Conservation (phyloP, 148 eudicot genomes). For the Polygonum aviculare region DNA sequence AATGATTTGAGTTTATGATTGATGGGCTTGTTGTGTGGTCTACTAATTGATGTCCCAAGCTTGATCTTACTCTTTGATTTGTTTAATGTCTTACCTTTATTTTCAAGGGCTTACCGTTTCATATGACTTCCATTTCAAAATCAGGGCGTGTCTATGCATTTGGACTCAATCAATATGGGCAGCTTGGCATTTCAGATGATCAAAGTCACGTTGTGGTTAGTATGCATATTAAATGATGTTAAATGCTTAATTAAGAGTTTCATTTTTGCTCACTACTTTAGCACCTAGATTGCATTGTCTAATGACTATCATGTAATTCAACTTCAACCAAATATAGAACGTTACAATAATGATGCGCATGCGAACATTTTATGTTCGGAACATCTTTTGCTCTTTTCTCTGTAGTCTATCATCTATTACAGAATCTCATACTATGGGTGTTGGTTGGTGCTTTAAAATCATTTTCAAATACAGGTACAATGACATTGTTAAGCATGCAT, state of each 20-base stretch:
- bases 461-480: constrained; percentile 56
- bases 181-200: constrained; percentile 76
- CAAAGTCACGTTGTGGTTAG: constrained; percentile 60
- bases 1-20: too few relatives aligned
- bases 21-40: too few relatives aligned
- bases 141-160: constrained; percentile 80
- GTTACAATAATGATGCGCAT: background rate
- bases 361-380: background rate
- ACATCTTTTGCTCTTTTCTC: constrained; percentile 4
- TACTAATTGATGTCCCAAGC: background rate
- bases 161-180: constrained; percentile 95
- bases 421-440: background rate
- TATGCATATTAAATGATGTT: constrained; percentile 7
- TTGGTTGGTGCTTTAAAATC: constrained; percentile 5
- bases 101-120: constrained; percentile 6
- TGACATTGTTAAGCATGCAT: constrained; percentile 86
- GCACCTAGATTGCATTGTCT: background rate
- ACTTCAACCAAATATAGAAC: background rate
- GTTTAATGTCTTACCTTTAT: background rate
- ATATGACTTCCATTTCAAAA: constrained; percentile 34
- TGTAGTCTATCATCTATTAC: background rate
- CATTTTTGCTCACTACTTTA: background rate
- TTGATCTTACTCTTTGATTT: background rate
- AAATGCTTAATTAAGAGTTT: too few relatives aligned
- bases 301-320: background rate